These are phyloP conservation scores for Oryza brachyantha DNA, from an alignment of 176 grass and related monocot genomes.

Conservation along the genomic window DNA sequence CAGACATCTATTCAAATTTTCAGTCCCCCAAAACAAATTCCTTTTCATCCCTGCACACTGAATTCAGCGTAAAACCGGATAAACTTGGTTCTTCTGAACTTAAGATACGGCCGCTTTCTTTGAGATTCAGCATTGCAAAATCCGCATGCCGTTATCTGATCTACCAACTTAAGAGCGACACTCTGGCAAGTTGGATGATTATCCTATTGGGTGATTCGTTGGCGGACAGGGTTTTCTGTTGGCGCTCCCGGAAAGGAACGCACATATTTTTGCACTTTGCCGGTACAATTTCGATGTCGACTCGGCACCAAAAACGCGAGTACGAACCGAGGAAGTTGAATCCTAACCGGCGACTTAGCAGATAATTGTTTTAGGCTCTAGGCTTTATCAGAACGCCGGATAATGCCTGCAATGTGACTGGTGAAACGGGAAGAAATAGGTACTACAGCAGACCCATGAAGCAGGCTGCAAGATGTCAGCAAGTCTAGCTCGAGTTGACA, in stretches of 20 bases:
- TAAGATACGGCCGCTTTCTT: neutral
- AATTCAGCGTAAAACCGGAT: neutral
- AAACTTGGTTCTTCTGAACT: neutral
- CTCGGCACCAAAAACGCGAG: neutral
- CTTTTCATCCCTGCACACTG: too few relatives aligned
- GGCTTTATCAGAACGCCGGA: neutral
- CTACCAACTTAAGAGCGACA: neutral
- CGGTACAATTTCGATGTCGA: neutral
- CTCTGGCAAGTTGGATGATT: neutral
- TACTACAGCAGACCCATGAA: neutral
- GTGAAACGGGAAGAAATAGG: neutral
- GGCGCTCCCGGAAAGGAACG: neutral
- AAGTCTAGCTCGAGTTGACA: too few relatives aligned
- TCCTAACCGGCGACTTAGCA: neutral
- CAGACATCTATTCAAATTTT: neutral
- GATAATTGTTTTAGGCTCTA: neutral
- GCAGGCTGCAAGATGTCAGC: neutral
- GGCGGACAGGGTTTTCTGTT: slow-evolving; percentile 1
- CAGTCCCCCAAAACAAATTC: neutral
- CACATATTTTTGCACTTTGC: neutral
- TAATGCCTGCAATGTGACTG: neutral
- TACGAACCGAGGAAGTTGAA: neutral
- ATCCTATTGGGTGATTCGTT: neutral
- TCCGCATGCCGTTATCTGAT: neutral
- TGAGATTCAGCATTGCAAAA: neutral